phyloP scores from a whole-genome alignment of 2,329 filamentous ascomycete genomes.

The Fusarium annulatum region DNA sequence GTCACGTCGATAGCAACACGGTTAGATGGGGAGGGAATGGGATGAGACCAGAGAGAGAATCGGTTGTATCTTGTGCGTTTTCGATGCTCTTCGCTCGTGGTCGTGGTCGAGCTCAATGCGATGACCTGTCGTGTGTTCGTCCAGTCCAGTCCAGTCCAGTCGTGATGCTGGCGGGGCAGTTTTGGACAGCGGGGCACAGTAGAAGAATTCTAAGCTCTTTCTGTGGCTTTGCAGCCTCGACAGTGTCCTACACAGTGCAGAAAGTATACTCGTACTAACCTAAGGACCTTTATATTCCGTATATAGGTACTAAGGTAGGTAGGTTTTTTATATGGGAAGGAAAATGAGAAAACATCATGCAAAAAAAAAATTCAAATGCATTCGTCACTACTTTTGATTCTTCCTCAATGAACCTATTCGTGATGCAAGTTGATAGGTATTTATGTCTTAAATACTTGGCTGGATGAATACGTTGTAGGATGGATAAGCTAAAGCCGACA shows the following conservation, averaged over 20 bases:
- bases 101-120: conserved; percentile 14
- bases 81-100: conserved; percentile 5
- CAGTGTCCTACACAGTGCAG: conserved; percentile 21
- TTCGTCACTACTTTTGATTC: not conserved
- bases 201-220: conserved; percentile 23
- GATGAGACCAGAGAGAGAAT: not conserved
- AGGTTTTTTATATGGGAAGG: too few relatives aligned
- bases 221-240: conserved; percentile 34
- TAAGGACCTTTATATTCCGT: too few relatives aligned
- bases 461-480: not conserved
- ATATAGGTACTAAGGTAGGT: not conserved
- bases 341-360: not conserved
- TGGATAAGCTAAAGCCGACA: not conserved
- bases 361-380: not conserved
- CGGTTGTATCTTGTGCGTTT: not conserved
- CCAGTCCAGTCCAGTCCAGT: conserved; percentile 7
- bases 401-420: not conserved
- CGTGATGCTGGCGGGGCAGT: conserved; percentile 45
- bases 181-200: conserved; percentile 45
- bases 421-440: not conserved
- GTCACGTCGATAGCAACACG: not conserved
- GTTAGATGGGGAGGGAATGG: not conserved
- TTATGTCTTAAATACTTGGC: not conserved
- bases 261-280: not conserved
- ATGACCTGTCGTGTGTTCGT: conserved; percentile 35